Evolutionary conservation across 2,329 filamentous ascomycete species (phyloP).

Genomic region (Furcasterigmium sp.): DNA sequence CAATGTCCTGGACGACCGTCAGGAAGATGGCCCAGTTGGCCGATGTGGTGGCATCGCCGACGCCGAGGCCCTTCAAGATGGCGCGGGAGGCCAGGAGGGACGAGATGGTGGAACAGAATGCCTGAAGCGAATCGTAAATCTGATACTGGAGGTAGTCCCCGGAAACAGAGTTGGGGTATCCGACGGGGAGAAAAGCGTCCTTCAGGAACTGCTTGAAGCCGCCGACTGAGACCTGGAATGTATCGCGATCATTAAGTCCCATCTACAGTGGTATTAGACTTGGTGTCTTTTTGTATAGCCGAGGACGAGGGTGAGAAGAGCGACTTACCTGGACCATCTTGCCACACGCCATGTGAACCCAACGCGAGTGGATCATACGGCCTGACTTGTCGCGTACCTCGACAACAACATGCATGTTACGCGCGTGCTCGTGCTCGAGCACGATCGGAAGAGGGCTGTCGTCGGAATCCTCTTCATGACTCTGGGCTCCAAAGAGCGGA

Average conservation of each 20-base stretch:
- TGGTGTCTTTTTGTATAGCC: too few relatives aligned
- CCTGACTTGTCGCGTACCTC: slow-evolving; percentile 7
- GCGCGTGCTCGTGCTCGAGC: not conserved
- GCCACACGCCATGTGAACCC: slow-evolving; percentile 2
- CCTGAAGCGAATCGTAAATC: slow-evolving; percentile 70
- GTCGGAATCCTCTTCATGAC: too few relatives aligned
- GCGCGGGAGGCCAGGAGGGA: slow-evolving; percentile 76
- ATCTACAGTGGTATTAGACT: too few relatives aligned
- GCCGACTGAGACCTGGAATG: not conserved
- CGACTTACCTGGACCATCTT: slow-evolving; percentile 4
- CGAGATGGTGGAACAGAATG: slow-evolving; percentile 78
- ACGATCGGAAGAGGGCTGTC: not conserved
- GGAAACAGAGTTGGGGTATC: slow-evolving; percentile 84
- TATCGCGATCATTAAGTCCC: too few relatives aligned
- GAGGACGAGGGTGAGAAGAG: too few relatives aligned
- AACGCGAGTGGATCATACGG: slow-evolving; percentile 1
- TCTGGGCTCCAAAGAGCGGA: too few relatives aligned
- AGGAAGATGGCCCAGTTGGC: slow-evolving; percentile 78
- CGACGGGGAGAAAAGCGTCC: slow-evolving; percentile 77
- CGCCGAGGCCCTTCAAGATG: slow-evolving; percentile 73
- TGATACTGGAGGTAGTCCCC: slow-evolving; percentile 75
- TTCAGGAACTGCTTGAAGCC: slow-evolving; percentile 28
- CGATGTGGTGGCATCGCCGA: slow-evolving; percentile 73
- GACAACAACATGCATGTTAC: not conserved
- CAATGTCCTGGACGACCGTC: slow-evolving; percentile 75